A percentile compares a stretch with the other conserved stretches of the same genome.
phyloP scores from a whole-genome alignment of 257 asterid species.

The Rhazya stricta region DNA sequence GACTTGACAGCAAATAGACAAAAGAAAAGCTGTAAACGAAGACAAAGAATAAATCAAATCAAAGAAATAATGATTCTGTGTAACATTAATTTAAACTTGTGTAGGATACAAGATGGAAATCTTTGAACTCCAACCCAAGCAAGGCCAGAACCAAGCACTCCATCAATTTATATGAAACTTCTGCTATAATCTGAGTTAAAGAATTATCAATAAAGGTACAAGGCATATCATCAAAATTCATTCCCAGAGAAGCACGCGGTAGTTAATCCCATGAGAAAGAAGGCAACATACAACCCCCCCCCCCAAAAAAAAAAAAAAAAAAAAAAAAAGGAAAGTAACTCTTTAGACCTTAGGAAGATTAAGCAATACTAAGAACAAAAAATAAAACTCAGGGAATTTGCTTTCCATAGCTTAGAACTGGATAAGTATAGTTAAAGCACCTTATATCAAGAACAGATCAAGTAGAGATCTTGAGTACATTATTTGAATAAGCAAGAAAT shows the following conservation, averaged over 20 bases:
- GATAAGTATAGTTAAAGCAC: not conserved
- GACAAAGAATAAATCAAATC: not conserved
- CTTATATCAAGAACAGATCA: not conserved
- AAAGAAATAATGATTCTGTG: not conserved
- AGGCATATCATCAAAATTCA: not conserved
- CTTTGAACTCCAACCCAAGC: slow-evolving; percentile 33
- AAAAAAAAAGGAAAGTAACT: too few species aligned
- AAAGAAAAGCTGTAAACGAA: not conserved
- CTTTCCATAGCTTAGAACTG: not conserved
- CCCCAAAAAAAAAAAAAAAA: not conserved
- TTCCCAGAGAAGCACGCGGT: not conserved
- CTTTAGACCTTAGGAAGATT: not conserved
- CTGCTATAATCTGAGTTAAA: slow-evolving; percentile 36
- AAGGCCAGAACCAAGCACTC: slow-evolving; percentile 32
- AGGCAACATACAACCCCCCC: not conserved
- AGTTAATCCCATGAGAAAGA: not conserved
- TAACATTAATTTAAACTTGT: slow-evolving; percentile 9
- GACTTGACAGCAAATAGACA: not conserved
- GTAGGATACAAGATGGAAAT: slow-evolving; percentile 31
- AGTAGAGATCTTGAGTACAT: not conserved
- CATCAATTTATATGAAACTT: slow-evolving; percentile 28
- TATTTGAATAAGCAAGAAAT: not conserved
- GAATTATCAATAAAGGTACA: slow-evolving; percentile 23
- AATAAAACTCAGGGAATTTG: not conserved
- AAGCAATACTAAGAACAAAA: not conserved